phyloP scores from a whole-genome alignment of 805 yeast genomes.

The Candida namnaoensis region DNA sequence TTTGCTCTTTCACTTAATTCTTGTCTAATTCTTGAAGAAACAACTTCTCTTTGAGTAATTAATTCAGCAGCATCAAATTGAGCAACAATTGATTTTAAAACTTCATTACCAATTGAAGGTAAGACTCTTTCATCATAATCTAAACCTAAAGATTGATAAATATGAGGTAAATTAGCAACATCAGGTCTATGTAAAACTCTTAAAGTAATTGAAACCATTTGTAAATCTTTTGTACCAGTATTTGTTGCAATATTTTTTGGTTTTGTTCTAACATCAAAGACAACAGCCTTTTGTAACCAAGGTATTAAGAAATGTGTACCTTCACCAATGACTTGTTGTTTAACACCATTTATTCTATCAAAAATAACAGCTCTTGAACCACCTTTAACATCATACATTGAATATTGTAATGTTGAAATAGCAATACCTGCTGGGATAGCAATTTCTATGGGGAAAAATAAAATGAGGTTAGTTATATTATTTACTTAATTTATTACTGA shows the following conservation, averaged over 20 bases:
- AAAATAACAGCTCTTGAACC: slow-evolving; percentile 94
- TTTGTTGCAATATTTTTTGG: slow-evolving; percentile 91
- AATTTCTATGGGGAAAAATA: slow-evolving; percentile 23
- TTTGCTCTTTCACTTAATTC: slow-evolving; percentile 77
- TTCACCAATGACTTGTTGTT: slow-evolving; percentile 84
- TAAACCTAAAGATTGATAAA: slow-evolving; percentile 84
- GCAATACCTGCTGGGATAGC: slow-evolving; percentile 70
- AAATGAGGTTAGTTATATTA: too few species aligned
- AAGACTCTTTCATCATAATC: slow-evolving; percentile 94
- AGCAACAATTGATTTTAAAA: slow-evolving; percentile 81
- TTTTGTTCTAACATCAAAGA: slow-evolving; percentile 90
- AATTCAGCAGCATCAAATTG: slow-evolving; percentile 95
- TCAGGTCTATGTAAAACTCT: slow-evolving; percentile 94
- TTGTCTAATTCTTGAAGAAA: slow-evolving; percentile 78
- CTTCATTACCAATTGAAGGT: slow-evolving; percentile 91
- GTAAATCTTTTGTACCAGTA: slow-evolving; percentile 96
- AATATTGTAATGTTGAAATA: slow-evolving; percentile 64
- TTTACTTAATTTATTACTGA: too few species aligned
- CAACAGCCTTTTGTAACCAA: slow-evolving; percentile 89
- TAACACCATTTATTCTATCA: slow-evolving; percentile 86
- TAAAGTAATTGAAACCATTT: slow-evolving; percentile 87
- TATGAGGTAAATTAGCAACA: slow-evolving; percentile 68
- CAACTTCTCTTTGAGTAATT: slow-evolving; percentile 94
- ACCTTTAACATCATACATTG: slow-evolving; percentile 92
- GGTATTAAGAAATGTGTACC: slow-evolving; percentile 95